These are phyloP conservation scores for Lachancea kluyveri DNA, from an alignment of 805 yeast genomes.

Conservation along the genomic window DNA sequence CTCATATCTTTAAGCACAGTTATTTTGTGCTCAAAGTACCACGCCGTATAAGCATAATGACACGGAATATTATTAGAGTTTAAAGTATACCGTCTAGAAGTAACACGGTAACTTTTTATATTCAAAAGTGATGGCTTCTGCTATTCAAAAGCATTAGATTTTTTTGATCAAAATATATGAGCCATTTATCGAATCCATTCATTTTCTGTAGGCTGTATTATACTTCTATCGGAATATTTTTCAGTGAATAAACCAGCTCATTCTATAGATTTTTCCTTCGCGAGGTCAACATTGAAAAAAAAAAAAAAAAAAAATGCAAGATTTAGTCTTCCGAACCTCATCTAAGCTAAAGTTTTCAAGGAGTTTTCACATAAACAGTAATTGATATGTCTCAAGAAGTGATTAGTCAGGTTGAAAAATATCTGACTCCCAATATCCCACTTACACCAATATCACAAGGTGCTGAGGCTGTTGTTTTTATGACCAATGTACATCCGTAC, in stretches of 20 bases:
- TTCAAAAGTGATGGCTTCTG: no score
- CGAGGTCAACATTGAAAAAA: background rate
- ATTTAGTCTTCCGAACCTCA: slow-evolving; percentile 10
- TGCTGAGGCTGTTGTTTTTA: slow-evolving; percentile 81
- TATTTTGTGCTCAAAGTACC: no score
- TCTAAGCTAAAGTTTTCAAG: slow-evolving; percentile 8
- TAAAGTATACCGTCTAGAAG: no score
- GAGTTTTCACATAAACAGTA: slow-evolving; percentile 5
- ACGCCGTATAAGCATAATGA: no score
- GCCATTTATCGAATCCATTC: no score
- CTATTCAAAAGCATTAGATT: no score
- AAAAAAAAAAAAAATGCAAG: slow-evolving; percentile 1
- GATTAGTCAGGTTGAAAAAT: slow-evolving; percentile 36
- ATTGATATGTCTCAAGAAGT: slow-evolving; percentile 49
- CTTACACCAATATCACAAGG: slow-evolving; percentile 69
- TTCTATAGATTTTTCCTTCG: background rate
- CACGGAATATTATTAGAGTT: no score
- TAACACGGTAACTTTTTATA: no score
- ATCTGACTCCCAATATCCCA: slow-evolving; percentile 43
- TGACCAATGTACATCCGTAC: slow-evolving; percentile 62
- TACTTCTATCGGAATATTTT: no score
- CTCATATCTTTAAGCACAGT: no score
- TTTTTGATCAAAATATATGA: no score
- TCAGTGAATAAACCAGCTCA: background rate
- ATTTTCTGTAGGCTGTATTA: no score